Base-by-base conservation (phyloP, 306 rosid species). In the Acacia crassicarpa region DNA sequence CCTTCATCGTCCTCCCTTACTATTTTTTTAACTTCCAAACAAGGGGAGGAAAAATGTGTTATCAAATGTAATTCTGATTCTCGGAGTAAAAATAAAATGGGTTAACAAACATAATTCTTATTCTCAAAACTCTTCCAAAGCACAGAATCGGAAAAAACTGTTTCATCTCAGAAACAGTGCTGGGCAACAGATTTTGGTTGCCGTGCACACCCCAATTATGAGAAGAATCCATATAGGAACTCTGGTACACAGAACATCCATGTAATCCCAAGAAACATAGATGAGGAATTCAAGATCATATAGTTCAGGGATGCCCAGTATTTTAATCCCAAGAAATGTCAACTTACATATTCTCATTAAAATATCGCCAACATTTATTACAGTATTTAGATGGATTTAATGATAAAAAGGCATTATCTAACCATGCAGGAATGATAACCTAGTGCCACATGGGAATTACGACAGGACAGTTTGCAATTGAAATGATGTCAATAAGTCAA, bases 191-290 rank as follows among this genome's bases (percentile, higher is more conserved):
- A n/a, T n/a, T n/a, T n/a, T n/a, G n/a, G n/a, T n/a, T n/a, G n/a
- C n/a, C n/a, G n/a, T n/a, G n/a, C n/a, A n/a, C n/a, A n/a, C n/a
- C n/a, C n/a, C n/a, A 27, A 65, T 74, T 44, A 81, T 69, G 75
- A 51, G 71, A 76, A 77, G 69, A 77, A 58, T 41, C 78, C 46
- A 22, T 23, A 74, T n/a, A 72, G 19, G 30, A 71, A 72, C 48
- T 25, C 15, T 8, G 48, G 15, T 8, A 9, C 13, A 20, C 49
- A 40, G 72, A 35, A 19, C 45, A 68, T 68, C 5, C 49, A 35
- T 11, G 35, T 13, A 22, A 22, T 69, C 35, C 20, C 54, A 69
- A 69, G 32, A 40, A 69, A 44, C 10, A 69, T n/a, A 13, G 33
- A 5, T 22, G 32, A 41, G 35, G 54, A n/a, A 43, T 43, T 69